Evolutionary conservation across 768 basidiomycete species (phyloP).

Genomic region (Tricholoma terreum): DNA sequence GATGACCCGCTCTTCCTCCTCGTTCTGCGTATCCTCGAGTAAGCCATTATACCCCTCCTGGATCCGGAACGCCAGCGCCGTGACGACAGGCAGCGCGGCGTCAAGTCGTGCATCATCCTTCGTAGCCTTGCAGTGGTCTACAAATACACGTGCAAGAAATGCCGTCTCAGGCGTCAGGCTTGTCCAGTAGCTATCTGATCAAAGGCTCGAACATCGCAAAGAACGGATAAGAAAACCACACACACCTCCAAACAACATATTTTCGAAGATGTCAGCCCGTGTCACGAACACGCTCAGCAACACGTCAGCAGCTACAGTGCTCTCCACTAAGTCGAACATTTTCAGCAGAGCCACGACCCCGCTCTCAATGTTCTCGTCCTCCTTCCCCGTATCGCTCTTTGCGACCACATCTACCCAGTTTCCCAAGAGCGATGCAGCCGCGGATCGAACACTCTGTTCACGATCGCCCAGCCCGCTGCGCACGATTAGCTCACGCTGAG

Average conservation of each 20-base stretch:
- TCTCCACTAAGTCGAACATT: constrained; percentile 59
- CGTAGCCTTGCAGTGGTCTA: constrained; percentile 66
- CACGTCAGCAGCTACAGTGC: constrained; percentile 68
- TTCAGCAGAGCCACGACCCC: constrained; percentile 19
- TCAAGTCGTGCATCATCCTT: constrained; percentile 65
- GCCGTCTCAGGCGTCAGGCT: constrained; percentile 69
- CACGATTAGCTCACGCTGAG: constrained; percentile 75
- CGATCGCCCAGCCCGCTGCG: constrained; percentile 85
- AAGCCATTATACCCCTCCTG: constrained; percentile 65
- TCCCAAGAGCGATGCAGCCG: constrained; percentile 68
- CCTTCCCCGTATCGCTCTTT: constrained; percentile 31
- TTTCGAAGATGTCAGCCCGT: constrained; percentile 61
- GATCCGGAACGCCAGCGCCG: constrained; percentile 72
- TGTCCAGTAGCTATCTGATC: constrained; percentile 68
- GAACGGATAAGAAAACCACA: constrained; percentile 1
- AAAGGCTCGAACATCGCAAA: not conserved
- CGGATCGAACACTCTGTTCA: constrained; percentile 66
- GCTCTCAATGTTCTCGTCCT: constrained; percentile 21
- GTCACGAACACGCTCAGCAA: constrained; percentile 69
- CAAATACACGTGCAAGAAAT: constrained; percentile 80
- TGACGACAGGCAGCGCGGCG: constrained; percentile 77
- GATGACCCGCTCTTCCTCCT: constrained; percentile 22
- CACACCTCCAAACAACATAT: constrained; percentile 68
- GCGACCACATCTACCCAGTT: constrained; percentile 71
- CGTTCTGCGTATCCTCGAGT: constrained; percentile 19